Percentiles rank a stretch among this genome's conserved stretches.
Evolutionary conservation across 805 yeast species (phyloP).

Genomic region (Wickerhamomyces strasburgensis): DNA sequence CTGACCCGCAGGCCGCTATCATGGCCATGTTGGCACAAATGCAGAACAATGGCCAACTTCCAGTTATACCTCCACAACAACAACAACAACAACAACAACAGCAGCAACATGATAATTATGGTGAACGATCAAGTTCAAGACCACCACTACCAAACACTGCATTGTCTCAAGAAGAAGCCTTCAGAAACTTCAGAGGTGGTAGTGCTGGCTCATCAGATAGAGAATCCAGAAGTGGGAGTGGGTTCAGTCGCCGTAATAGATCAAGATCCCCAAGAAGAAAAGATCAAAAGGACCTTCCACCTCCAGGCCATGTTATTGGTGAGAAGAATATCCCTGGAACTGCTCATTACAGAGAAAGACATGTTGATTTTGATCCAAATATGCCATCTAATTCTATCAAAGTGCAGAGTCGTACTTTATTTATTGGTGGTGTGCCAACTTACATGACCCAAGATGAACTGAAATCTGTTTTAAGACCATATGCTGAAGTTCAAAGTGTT

Average conservation of each 20-base stretch:
- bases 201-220: slow-evolving; percentile 18
- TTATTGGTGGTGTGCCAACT: slow-evolving; percentile 89
- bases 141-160: slow-evolving; percentile 9
- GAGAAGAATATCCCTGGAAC: slow-evolving; percentile 68
- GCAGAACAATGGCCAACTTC: slow-evolving; percentile 20
- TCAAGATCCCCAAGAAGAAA: slow-evolving; percentile 27
- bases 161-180: slow-evolving; percentile 25
- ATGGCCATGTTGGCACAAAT: slow-evolving; percentile 29
- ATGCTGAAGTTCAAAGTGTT: slow-evolving; percentile 87
- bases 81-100: slow-evolving; percentile 11
- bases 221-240: slow-evolving; percentile 14
- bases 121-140: slow-evolving; percentile 6
- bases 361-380: slow-evolving; percentile 61
- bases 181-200: slow-evolving; percentile 16
- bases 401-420: slow-evolving; percentile 84
- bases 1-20: slow-evolving; percentile 37
- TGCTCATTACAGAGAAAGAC: slow-evolving; percentile 72
- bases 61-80: slow-evolving; percentile 7
- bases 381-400: slow-evolving; percentile 76
- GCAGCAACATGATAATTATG: slow-evolving; percentile 1
- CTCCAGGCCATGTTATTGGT: slow-evolving; percentile 37
- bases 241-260: slow-evolving; percentile 21
- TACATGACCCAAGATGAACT: slow-evolving; percentile 74
- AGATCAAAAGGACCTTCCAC: slow-evolving; percentile 14
- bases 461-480: slow-evolving; percentile 68